Conservation (phyloP, 2,329 filamentous ascomycete species). For the Colletotrichum sp. region DNA sequence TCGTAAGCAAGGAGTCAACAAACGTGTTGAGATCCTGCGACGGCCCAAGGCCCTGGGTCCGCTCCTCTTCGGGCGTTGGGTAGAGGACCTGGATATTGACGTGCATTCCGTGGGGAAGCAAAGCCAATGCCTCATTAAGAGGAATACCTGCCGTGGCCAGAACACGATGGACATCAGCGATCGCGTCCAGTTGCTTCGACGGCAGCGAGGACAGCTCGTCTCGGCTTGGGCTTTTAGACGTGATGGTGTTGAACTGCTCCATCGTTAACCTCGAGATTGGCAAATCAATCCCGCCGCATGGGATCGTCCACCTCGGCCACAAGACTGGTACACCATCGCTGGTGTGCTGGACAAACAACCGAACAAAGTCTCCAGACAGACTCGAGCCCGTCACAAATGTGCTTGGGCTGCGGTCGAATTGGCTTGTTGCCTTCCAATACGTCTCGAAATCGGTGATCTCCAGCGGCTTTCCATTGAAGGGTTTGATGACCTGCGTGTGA, state of each 20-base stretch:
- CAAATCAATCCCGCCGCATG: constrained; percentile 78
- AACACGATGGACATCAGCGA: constrained; percentile 72
- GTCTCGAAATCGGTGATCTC: constrained; percentile 99
- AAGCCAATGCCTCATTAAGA: constrained; percentile 75
- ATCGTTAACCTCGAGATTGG: constrained; percentile 81
- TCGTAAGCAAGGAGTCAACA: constrained; percentile 80
- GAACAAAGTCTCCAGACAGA: constrained; percentile 92
- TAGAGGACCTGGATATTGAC: constrained; percentile 93
- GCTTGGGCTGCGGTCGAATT: constrained; percentile 83
- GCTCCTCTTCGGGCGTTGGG: constrained; percentile 77
- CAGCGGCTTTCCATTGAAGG: constrained; percentile 87
- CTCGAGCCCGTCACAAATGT: constrained; percentile 94
- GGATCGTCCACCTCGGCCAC: constrained; percentile 84
- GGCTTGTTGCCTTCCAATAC: constrained; percentile 98
- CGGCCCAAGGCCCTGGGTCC: constrained; percentile 71
- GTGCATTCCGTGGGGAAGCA: constrained; percentile 81
- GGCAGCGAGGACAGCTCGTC: constrained; percentile 47
- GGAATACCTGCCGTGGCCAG: constrained; percentile 80
- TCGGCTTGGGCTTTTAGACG: constrained; percentile 45
- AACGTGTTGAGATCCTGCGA: constrained; percentile 85
- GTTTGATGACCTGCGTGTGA: constrained; percentile 94
- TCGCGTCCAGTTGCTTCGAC: constrained; percentile 53
- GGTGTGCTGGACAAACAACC: constrained; percentile 90
- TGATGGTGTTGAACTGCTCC: constrained; percentile 69
- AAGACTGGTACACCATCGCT: constrained; percentile 86